Percentiles rank a stretch among this genome's conserved stretches.
phyloP scores from a whole-genome alignment of 2,329 filamentous ascomycete genomes.

The Gaeumannomyces tritici region DNA sequence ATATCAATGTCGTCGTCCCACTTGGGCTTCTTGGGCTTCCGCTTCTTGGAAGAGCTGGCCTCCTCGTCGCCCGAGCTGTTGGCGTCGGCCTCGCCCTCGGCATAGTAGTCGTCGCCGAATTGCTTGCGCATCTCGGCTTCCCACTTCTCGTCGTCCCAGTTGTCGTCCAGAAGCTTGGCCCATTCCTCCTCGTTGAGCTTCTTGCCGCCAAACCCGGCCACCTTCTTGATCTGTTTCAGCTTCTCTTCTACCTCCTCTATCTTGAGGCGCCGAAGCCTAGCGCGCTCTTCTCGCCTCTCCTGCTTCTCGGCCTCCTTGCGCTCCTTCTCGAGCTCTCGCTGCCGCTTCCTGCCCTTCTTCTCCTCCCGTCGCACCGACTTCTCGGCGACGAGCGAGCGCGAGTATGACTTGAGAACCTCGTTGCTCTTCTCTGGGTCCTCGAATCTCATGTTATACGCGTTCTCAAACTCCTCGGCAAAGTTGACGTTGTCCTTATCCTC shows the following conservation, averaged over 20 bases:
- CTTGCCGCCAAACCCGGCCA: slow-evolving; percentile 68
- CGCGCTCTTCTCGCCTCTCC: slow-evolving; percentile 69
- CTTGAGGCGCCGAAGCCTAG: slow-evolving; percentile 75
- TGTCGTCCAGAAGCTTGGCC: slow-evolving; percentile 73
- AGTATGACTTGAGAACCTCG: slow-evolving; percentile 78
- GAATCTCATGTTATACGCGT: slow-evolving; percentile 92
- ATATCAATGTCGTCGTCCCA: slow-evolving; percentile 99
- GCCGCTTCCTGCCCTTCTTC: slow-evolving; percentile 63
- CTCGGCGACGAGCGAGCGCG: slow-evolving; percentile 72
- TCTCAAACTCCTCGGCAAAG: slow-evolving; percentile 77
- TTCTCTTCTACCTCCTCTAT: slow-evolving; percentile 85
- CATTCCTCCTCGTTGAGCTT: slow-evolving; percentile 66
- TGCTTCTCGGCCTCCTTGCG: slow-evolving; percentile 71
- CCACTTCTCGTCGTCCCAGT: slow-evolving; percentile 85
- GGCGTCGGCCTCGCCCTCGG: slow-evolving; percentile 53
- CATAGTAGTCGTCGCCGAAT: slow-evolving; percentile 90
- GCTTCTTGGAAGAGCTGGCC: slow-evolving; percentile 45
- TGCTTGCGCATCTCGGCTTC: slow-evolving; percentile 80
- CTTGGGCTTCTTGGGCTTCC: slow-evolving; percentile 67
- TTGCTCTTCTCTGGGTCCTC: slow-evolving; percentile 86
- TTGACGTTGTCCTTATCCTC: slow-evolving; percentile 67
- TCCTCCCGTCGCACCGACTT: slow-evolving; percentile 84
- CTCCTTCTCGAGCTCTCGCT: slow-evolving; percentile 67
- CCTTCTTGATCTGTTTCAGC: slow-evolving; percentile 78
- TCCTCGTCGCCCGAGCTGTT: slow-evolving; percentile 45